phyloP scores from a whole-genome alignment of 140 eudicot genomes.

The Oenanthe javanica region DNA sequence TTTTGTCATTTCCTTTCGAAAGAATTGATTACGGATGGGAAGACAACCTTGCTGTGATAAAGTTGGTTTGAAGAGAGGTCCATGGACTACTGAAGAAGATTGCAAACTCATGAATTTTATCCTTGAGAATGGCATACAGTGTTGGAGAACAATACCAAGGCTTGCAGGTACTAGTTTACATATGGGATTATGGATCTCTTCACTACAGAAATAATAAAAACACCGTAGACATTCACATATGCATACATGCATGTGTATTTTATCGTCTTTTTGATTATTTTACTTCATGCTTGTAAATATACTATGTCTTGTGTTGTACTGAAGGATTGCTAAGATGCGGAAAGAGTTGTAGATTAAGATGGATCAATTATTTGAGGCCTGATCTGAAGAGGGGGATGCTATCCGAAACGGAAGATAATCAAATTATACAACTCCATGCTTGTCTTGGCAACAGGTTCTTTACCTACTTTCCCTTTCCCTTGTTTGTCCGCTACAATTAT shows the following conservation, averaged over 20 bases:
- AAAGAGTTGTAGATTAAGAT: conserved; percentile 69
- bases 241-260: background rate
- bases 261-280: background rate
- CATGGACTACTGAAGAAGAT: conserved; percentile 85
- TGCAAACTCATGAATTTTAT: conserved; percentile 56
- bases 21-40: conserved; percentile 37
- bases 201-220: background rate
- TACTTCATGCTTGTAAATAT: background rate
- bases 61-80: conserved; percentile 72
- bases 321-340: conserved; percentile 74
- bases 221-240: background rate
- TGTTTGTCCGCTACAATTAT: background rate
- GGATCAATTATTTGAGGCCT: conserved; percentile 77
- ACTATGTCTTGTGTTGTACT: background rate
- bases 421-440: conserved; percentile 63
- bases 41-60: conserved; percentile 82
- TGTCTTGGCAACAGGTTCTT: conserved; percentile 68
- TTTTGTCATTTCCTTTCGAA: background rate
- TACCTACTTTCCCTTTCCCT: background rate
- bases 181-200: background rate
- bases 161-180: conserved; percentile 44
- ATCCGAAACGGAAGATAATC: conserved; percentile 56
- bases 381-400: conserved; percentile 66
- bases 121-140: conserved; percentile 57
- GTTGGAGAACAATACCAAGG: conserved; percentile 78